Percentiles rank a stretch among this genome's conserved stretches.
Conservation (phyloP, 2,329 filamentous ascomycete species). For the Claviceps paspali region DNA sequence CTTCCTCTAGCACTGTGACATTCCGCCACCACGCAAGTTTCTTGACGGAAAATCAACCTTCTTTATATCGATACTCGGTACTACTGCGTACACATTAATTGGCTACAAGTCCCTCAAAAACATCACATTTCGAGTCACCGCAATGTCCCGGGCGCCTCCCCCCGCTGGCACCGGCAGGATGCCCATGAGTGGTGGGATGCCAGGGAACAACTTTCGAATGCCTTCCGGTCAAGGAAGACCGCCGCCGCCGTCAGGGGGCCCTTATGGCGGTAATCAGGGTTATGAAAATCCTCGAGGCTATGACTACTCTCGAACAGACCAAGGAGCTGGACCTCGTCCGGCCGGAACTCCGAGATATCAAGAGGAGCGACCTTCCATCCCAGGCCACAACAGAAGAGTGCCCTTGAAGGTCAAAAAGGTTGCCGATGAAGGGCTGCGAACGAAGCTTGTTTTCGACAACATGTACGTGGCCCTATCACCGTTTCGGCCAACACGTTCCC, state of each 20-base stretch:
- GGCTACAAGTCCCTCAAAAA: background rate
- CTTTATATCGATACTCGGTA: background rate
- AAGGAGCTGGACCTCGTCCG: constrained; percentile 11
- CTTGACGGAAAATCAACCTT: too few species aligned
- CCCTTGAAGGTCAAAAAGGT: constrained; percentile 29
- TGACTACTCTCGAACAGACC: constrained; percentile 12
- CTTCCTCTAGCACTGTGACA: constrained; percentile 1
- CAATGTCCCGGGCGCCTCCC: constrained; percentile 19
- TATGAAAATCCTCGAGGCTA: constrained; percentile 14
- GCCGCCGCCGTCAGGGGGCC: constrained; percentile 1
- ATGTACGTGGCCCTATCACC: constrained; percentile 28
- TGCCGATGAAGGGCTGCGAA: constrained; percentile 40
- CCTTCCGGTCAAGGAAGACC: constrained; percentile 10
- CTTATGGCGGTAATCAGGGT: constrained; percentile 11
- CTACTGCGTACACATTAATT: background rate
- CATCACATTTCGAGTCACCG: background rate
- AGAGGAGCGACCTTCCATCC: constrained; percentile 15
- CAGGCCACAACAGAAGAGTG: constrained; percentile 17
- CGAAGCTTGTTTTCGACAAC: constrained; percentile 49
- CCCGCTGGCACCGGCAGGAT: constrained; percentile 11
- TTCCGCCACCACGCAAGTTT: background rate
- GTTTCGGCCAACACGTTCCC: background rate
- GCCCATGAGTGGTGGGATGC: constrained; percentile 14
- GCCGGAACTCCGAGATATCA: constrained; percentile 12
- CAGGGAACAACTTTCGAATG: constrained; percentile 15